Percentiles rank a stretch among this genome's conserved stretches.
These are phyloP conservation scores for Pythium guiyangense DNA, from an alignment of 352 stramenopile species.

Conservation along the genomic window DNA sequence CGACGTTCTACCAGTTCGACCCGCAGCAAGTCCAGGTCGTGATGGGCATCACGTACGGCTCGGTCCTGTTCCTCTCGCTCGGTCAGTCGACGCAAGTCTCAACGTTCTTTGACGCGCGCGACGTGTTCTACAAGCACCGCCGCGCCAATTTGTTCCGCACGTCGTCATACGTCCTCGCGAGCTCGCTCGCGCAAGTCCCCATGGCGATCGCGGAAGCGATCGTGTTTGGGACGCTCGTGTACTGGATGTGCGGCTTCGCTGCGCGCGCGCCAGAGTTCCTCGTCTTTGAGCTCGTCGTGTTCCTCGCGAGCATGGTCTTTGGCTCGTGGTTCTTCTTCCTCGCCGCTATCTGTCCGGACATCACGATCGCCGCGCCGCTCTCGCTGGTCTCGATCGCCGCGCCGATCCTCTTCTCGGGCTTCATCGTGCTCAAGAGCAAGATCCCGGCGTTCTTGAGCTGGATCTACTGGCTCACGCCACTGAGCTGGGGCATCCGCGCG, in stretches of 20 bases:
- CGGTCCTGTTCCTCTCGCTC: conserved; percentile 69
- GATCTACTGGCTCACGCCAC: conserved; percentile 24
- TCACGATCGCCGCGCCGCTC: conserved; percentile 32
- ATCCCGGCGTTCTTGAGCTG: conserved; percentile 37
- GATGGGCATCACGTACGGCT: conserved; percentile 73
- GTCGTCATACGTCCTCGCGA: conserved; percentile 52
- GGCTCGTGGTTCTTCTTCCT: conserved; percentile 48
- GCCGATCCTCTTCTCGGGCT: conserved; percentile 45
- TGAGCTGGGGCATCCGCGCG: conserved; percentile 20
- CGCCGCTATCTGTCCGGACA: conserved; percentile 21
- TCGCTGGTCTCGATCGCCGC: conserved; percentile 30
- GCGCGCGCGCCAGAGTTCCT: conserved; percentile 25
- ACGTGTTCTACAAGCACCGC: conserved; percentile 80
- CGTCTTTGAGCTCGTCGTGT: conserved; percentile 37
- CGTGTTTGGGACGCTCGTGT: conserved; percentile 77
- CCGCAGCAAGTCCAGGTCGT: conserved; percentile 30
- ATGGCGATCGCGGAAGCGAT: conserved; percentile 51
- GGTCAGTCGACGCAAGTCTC: conserved; percentile 69
- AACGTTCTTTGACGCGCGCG: conserved; percentile 56
- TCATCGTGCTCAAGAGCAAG: conserved; percentile 37
- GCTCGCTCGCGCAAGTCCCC: conserved; percentile 57
- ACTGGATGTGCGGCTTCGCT: conserved; percentile 73
- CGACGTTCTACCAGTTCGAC: conserved; percentile 43
- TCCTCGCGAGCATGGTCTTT: conserved; percentile 46
- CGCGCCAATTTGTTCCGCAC: conserved; percentile 76